Conservation (phyloP, 352 stramenopile species). For the Phytopythium sindhum region DNA sequence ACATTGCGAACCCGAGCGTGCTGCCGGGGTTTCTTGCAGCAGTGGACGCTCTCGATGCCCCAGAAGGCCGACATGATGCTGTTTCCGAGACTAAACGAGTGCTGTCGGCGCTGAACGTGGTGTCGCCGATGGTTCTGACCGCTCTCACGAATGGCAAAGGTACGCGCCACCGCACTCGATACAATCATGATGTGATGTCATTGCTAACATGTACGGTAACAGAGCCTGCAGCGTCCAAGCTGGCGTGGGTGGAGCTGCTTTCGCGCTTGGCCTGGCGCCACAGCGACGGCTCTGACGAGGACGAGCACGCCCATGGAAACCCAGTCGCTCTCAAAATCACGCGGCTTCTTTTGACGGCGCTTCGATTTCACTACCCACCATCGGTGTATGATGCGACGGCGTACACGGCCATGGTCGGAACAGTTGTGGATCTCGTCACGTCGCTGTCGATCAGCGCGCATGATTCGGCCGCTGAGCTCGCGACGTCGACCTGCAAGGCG, state of each 20-base stretch:
- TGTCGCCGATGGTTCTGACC: conserved; percentile 28
- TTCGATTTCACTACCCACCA: conserved; percentile 28
- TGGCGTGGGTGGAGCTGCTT: conserved; percentile 33
- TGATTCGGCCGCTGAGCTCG: background rate
- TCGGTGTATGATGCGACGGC: conserved; percentile 14
- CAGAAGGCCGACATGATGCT: conserved; percentile 1
- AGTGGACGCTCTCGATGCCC: conserved; percentile 16
- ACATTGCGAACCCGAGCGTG: conserved; percentile 35
- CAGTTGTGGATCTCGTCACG: conserved; percentile 41
- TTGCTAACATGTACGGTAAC: background rate
- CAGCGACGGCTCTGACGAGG: conserved; percentile 6
- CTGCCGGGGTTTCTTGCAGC: conserved; percentile 38
- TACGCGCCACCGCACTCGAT: background rate
- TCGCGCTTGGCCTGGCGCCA: conserved; percentile 42
- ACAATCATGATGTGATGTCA: too few relatives aligned
- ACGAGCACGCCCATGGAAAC: background rate
- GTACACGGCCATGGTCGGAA: conserved; percentile 31
- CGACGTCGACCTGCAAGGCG: conserved; percentile 11
- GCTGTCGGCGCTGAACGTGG: conserved; percentile 14
- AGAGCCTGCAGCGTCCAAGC: conserved; percentile 21
- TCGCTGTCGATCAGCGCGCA: conserved; percentile 6
- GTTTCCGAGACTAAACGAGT: background rate
- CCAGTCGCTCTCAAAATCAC: conserved; percentile 9
- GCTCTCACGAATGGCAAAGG: conserved; percentile 30
- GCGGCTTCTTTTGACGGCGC: conserved; percentile 27